Evolutionary conservation across 345 rosid species (phyloP).

Genomic region (Aquilaria malaccensis): DNA sequence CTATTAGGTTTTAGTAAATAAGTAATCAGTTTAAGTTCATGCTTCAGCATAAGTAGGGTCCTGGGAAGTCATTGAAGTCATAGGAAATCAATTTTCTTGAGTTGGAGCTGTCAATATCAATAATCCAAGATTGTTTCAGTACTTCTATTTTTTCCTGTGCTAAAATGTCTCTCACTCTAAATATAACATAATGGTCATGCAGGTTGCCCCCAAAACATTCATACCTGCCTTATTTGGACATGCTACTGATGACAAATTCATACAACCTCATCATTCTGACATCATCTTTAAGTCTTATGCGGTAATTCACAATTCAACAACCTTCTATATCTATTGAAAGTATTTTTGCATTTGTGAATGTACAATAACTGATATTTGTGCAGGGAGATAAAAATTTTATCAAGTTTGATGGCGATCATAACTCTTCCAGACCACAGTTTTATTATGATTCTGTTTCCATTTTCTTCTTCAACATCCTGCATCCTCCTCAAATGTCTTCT

Average conservation of each 20-base stretch:
- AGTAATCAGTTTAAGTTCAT: no score
- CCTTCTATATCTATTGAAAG: constrained; percentile 4
- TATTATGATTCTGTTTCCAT: constrained; percentile 90
- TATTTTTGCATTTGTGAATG: constrained; percentile 5
- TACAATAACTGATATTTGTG: constrained; percentile 8
- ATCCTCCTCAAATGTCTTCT: constrained; percentile 65
- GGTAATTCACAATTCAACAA: constrained; percentile 32
- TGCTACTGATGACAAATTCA: constrained; percentile 83
- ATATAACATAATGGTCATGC: not conserved
- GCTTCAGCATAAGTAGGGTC: no score
- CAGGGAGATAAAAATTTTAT: constrained; percentile 98
- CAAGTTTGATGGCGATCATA: constrained; percentile 94
- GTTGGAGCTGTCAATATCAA: no score
- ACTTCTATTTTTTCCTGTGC: no score
- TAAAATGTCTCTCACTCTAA: no score
- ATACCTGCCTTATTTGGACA: constrained; percentile 97
- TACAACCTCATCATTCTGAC: constrained; percentile 83
- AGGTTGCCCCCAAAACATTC: constrained; percentile 86
- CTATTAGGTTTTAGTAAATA: no score
- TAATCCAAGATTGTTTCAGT: no score
- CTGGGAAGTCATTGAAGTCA: no score
- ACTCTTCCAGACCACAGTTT: constrained; percentile 86
- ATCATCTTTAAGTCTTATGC: constrained; percentile 63
- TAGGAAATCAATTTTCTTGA: no score
- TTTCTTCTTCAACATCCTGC: constrained; percentile 87